Evolutionary conservation across 2,329 filamentous ascomycete genomes (phyloP).

Genomic region (Fusarium mangiferae): DNA sequence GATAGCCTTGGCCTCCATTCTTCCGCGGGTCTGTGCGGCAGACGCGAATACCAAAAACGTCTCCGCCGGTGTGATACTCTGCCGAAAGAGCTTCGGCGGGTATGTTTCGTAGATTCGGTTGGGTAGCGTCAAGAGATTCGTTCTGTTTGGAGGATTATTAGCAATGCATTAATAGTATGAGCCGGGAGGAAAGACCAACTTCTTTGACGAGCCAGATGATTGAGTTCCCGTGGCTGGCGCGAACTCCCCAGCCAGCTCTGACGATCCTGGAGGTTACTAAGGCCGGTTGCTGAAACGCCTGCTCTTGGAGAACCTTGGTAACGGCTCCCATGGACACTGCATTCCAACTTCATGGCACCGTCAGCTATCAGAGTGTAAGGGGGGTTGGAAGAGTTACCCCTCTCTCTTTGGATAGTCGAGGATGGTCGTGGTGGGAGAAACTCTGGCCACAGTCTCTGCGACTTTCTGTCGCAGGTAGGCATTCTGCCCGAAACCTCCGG

Average conservation of each 20-base stretch:
- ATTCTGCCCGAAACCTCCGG: not conserved
- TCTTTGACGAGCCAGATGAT: not conserved
- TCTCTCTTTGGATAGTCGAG: accelerated
- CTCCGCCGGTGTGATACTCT: accelerated
- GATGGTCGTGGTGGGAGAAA: not conserved
- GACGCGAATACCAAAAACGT: not conserved
- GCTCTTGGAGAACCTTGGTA: not conserved
- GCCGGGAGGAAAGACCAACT: not conserved
- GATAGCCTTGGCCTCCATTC: no score
- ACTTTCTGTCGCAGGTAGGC: not conserved
- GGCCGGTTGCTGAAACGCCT: not conserved
- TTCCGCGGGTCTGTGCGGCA: no score
- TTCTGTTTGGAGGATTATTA: not conserved
- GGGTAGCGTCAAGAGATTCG: not conserved
- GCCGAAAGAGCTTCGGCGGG: not conserved
- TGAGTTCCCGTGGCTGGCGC: no score
- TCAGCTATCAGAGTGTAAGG: not conserved
- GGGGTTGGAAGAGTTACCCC: not conserved
- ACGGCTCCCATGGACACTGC: not conserved
- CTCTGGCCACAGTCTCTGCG: not conserved
- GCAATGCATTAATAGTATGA: not conserved
- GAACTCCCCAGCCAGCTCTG: not conserved
- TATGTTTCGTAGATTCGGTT: not conserved
- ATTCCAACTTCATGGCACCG: not conserved
- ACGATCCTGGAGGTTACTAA: not conserved